Evolutionary conservation across 192 early-diverging fungal species (phyloP).

Genomic region (Linnemannia schmuckeri): DNA sequence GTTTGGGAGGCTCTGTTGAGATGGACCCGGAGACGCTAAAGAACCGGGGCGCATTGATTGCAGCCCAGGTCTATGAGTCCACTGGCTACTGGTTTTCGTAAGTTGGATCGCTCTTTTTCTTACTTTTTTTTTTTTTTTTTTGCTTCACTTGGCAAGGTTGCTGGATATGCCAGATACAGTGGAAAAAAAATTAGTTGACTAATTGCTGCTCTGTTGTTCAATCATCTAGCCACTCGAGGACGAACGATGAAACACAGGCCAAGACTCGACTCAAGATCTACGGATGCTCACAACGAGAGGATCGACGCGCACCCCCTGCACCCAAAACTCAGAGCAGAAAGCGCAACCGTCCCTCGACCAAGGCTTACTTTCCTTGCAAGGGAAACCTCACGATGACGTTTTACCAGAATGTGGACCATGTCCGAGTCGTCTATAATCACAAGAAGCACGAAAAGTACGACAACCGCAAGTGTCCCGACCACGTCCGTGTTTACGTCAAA

Average conservation of each 20-base stretch:
- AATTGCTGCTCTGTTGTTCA: background rate
- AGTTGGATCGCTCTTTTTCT: constrained; percentile 6
- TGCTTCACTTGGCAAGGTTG: background rate
- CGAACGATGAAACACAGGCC: constrained; percentile 54
- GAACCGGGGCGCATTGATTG: constrained; percentile 39
- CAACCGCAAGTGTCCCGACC: constrained; percentile 52
- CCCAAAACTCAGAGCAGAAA: constrained; percentile 53
- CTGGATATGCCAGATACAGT: background rate
- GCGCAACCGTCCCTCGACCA: constrained; percentile 51
- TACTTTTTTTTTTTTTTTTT: background rate
- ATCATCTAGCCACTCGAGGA: constrained; percentile 41
- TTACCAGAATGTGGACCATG: constrained; percentile 47
- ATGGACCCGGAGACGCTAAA: constrained; percentile 53
- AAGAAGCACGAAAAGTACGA: constrained; percentile 51
- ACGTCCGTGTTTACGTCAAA: constrained; percentile 48
- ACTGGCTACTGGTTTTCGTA: constrained; percentile 59
- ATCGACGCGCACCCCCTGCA: constrained; percentile 50
- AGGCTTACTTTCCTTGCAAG: constrained; percentile 52
- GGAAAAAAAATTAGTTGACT: background rate
- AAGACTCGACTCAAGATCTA: constrained; percentile 55
- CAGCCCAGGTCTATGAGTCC: constrained; percentile 46
- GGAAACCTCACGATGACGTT: constrained; percentile 56
- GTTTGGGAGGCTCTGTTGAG: constrained; percentile 36
- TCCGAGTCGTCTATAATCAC: constrained; percentile 48
- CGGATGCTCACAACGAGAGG: constrained; percentile 50